Conservation (phyloP, 2,329 filamentous ascomycete species). For the Zymoseptoria pseudotritici region DNA sequence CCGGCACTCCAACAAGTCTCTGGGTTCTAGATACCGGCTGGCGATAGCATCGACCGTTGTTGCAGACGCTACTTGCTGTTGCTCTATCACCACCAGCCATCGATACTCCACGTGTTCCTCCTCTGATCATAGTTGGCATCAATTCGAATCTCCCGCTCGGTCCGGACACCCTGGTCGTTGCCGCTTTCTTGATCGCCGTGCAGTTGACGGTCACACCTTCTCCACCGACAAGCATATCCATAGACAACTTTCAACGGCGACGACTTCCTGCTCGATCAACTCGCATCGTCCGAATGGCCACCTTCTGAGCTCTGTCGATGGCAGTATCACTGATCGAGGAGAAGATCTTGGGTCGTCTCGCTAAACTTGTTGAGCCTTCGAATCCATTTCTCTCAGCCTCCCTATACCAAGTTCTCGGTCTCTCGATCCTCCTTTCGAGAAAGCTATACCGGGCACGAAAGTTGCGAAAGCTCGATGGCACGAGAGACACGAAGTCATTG, state of each 20-base stretch:
- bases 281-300: background rate
- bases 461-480: constrained; percentile 70
- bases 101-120: background rate
- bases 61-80: background rate
- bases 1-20: constrained; percentile 12
- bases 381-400: constrained; percentile 74
- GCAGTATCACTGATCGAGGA: constrained; percentile 95
- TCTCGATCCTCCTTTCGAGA: constrained; percentile 79
- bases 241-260: background rate
- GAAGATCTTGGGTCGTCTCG: constrained; percentile 88
- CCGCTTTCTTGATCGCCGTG: too few relatives aligned
- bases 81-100: constrained; percentile 1
- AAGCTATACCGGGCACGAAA: constrained; percentile 78
- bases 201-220: background rate
- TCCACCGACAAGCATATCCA: background rate
- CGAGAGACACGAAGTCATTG: constrained; percentile 69
- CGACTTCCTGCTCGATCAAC: background rate
- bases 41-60: background rate
- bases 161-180: too few relatives aligned
- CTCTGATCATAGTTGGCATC: constrained; percentile 2
- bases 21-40: constrained; percentile 4
- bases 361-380: constrained; percentile 67
- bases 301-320: constrained; percentile 48
- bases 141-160: background rate
- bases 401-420: constrained; percentile 82